A percentile compares a stretch with the other conserved stretches of the same genome.
phyloP scores from a whole-genome alignment of 768 basidiomycete genomes.

The Pleurotus salmoneostramineus region DNA sequence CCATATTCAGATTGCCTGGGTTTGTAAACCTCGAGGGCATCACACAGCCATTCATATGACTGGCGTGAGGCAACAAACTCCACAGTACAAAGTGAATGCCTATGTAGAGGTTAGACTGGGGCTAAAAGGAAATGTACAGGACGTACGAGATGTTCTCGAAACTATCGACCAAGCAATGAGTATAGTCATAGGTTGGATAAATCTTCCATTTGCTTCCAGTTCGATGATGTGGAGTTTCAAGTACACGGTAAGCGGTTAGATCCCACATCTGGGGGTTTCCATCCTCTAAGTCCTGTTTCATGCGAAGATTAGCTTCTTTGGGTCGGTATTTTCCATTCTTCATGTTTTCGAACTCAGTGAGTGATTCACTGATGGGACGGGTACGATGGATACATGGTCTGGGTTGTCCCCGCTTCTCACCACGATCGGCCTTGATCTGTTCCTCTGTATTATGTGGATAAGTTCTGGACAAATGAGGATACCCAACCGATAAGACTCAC shows the following conservation, averaged over 20 bases:
- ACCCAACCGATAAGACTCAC: constrained; percentile 42
- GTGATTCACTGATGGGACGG: constrained; percentile 82
- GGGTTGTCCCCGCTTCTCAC: constrained; percentile 78
- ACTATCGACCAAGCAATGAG: constrained; percentile 96
- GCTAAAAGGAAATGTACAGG: neutral
- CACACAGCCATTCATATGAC: constrained; percentile 99
- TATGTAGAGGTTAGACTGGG: constrained; percentile 24
- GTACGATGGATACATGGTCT: constrained; percentile 83
- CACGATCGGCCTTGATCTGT: constrained; percentile 85
- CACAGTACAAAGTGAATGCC: constrained; percentile 94
- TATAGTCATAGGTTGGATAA: constrained; percentile 98
- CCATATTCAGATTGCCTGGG: constrained; percentile 97
- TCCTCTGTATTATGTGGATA: constrained; percentile 56
- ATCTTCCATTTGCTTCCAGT: constrained; percentile 94
- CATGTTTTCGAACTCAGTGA: constrained; percentile 90
- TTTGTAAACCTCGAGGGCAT: constrained; percentile 95
- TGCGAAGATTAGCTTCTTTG: constrained; percentile 89
- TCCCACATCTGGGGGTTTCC: constrained; percentile 99
- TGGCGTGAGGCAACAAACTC: constrained; percentile 96
- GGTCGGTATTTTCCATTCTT: constrained; percentile 85
- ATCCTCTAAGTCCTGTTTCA: constrained; percentile 94
- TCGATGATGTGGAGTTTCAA: constrained; percentile 88
- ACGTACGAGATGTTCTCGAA: constrained; percentile 98
- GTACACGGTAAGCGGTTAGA: constrained; percentile 91
- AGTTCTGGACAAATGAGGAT: neutral